Evolutionary conservation across 345 rosid species (phyloP).

Genomic region (Gossypium longicalyx): DNA sequence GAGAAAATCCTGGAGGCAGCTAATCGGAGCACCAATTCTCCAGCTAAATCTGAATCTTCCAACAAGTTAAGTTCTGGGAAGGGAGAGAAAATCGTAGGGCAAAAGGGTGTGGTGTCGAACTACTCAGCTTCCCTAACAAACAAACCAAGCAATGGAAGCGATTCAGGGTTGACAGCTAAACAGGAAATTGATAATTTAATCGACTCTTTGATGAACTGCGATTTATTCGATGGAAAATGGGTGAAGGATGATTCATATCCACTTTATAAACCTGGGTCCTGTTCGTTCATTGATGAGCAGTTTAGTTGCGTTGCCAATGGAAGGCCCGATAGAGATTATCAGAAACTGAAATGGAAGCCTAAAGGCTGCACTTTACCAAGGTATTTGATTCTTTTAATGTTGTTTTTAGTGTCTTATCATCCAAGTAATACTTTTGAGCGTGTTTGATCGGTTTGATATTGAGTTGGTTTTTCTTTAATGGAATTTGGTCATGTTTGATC

Average conservation of each 20-base stretch:
- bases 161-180: slow-evolving; percentile 24
- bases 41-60: slow-evolving; percentile 18
- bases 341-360: slow-evolving; percentile 87
- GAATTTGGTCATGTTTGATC: background rate
- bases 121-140: slow-evolving; percentile 26
- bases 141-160: slow-evolving; percentile 33
- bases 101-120: slow-evolving; percentile 32
- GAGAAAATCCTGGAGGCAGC: slow-evolving; percentile 13
- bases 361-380: slow-evolving; percentile 76
- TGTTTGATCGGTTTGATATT: too few relatives aligned
- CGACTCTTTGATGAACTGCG: slow-evolving; percentile 53
- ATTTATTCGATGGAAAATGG: slow-evolving; percentile 87
- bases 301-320: slow-evolving; percentile 76
- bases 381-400: slow-evolving; percentile 22
- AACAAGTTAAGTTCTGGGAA: slow-evolving; percentile 14
- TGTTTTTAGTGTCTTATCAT: background rate
- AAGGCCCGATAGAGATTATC: slow-evolving; percentile 67
- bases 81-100: slow-evolving; percentile 19
- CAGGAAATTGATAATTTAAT: slow-evolving; percentile 40
- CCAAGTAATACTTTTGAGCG: too few relatives aligned
- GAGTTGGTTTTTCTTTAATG: too few relatives aligned
- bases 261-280: slow-evolving; percentile 82
- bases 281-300: slow-evolving; percentile 77
- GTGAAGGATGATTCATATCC: slow-evolving; percentile 85
- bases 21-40: slow-evolving; percentile 20